A percentile compares a stretch with the other conserved stretches of the same genome.
phyloP scores from a whole-genome alignment of 768 basidiomycete genomes.

The Filobasidium floriforme region DNA sequence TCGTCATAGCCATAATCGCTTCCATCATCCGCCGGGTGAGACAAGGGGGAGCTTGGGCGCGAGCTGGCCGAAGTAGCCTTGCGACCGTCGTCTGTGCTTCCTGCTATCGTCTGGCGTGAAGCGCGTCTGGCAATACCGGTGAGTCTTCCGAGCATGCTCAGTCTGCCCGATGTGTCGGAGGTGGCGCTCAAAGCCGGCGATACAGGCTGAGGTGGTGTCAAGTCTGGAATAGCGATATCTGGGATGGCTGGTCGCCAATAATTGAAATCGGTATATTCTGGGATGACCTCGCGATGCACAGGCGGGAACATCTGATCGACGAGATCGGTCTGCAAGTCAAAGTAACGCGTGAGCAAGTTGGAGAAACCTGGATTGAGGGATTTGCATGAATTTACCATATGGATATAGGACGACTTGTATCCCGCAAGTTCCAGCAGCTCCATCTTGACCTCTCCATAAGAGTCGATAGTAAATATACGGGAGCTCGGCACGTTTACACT shows the following conservation, averaged over 20 bases:
- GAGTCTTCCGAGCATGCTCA: constrained; percentile 44
- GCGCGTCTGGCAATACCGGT: constrained; percentile 41
- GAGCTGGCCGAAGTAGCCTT: constrained; percentile 33
- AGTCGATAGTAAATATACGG: constrained; percentile 91
- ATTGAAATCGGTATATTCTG: constrained; percentile 94
- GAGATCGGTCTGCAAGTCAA: constrained; percentile 62
- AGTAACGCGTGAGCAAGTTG: neutral
- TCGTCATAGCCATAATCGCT: constrained; percentile 69
- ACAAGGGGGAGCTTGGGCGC: constrained; percentile 59
- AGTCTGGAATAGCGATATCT: constrained; percentile 55
- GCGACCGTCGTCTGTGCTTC: constrained; percentile 21
- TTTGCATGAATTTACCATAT: constrained; percentile 54
- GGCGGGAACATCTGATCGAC: constrained; percentile 99
- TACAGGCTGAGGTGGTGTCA: constrained; percentile 58
- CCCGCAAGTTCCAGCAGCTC: constrained; percentile 93
- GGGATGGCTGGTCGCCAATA: constrained; percentile 81
- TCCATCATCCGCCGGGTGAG: constrained; percentile 68
- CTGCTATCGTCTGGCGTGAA: constrained; percentile 35
- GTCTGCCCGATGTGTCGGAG: constrained; percentile 64
- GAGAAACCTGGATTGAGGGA: neutral
- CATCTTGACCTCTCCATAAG: constrained; percentile 89
- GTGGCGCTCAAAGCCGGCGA: constrained; percentile 91
- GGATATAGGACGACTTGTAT: constrained; percentile 97
- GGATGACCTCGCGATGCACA: constrained; percentile 73
- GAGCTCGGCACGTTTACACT: constrained; percentile 90